A percentile compares a stretch with the other conserved stretches of the same genome.
phyloP scores from a whole-genome alignment of 2,329 filamentous ascomycete species.

The Colletotrichum paranaense region DNA sequence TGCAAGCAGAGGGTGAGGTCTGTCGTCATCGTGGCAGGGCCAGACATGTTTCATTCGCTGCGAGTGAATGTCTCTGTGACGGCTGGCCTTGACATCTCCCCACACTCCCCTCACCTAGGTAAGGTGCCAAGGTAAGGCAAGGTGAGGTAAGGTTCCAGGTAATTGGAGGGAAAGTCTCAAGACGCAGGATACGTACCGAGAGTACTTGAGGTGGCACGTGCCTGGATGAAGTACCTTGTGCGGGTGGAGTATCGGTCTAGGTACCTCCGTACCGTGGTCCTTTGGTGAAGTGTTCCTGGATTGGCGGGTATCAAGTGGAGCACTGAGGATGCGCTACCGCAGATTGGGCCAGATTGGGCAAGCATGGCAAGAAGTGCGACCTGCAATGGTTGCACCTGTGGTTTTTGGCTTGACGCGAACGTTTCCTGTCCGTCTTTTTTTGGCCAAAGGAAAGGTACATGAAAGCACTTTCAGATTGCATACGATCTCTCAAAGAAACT shows the following conservation, averaged over 20 bases:
- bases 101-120: too few species aligned
- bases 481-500: neutral
- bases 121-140: too few species aligned
- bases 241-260: constrained; percentile 2
- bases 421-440: neutral
- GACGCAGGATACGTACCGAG: too few species aligned
- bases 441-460: neutral
- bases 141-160: too few species aligned
- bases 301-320: constrained; percentile 14
- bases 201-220: too few species aligned
- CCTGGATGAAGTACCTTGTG: neutral
- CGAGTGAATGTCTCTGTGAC: neutral
- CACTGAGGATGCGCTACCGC: neutral
- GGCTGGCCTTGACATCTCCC: too few species aligned
- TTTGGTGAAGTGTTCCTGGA: constrained; percentile 21
- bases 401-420: constrained; percentile 17
- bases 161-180: too few species aligned
- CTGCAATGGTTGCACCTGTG: neutral
- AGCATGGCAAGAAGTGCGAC: neutral
- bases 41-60: constrained; percentile 3
- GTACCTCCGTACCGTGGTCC: neutral
- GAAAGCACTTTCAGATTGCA: neutral
- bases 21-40: constrained; percentile 21
- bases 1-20: too few species aligned
- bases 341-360: constrained; percentile 15